A percentile compares a stretch with the other conserved stretches of the same genome.
phyloP scores from a whole-genome alignment of 495 filamentous ascomycete genomes.

The Neurospora discreta region DNA sequence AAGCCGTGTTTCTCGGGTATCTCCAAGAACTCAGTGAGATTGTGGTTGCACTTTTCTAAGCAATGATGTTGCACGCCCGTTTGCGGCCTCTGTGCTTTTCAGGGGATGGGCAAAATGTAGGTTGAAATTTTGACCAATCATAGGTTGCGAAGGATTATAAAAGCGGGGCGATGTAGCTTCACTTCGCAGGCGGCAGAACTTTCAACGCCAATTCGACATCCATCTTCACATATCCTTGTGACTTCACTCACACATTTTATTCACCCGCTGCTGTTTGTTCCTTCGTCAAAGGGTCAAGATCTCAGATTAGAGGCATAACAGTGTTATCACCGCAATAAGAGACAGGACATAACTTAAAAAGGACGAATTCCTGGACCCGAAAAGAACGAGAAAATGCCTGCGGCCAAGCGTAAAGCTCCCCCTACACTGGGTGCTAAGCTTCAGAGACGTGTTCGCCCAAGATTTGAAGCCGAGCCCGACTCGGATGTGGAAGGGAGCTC shows the following conservation, averaged over 20 bases:
- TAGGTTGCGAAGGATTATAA: neutral
- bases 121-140: neutral
- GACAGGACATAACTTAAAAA: neutral
- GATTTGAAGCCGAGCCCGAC: slow-evolving; percentile 44
- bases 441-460: slow-evolving; percentile 48
- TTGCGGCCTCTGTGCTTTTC: neutral
- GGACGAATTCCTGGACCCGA: neutral
- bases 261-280: neutral
- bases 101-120: neutral
- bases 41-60: neutral
- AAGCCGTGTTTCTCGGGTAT: neutral
- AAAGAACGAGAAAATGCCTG: slow-evolving; percentile 11
- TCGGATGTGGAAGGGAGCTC: slow-evolving; percentile 26
- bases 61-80: neutral
- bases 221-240: neutral
- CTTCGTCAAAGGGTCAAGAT: neutral
- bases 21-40: neutral
- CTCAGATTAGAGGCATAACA: neutral
- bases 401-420: slow-evolving; percentile 21
- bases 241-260: neutral
- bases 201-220: neutral
- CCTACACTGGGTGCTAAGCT: slow-evolving; percentile 21
- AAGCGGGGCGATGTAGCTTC: neutral
- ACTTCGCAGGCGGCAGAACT: neutral
- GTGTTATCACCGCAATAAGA: neutral